Evolutionary conservation across 2,329 filamentous ascomycete species (phyloP).

Genomic region (Endoconidiophora laricicola): DNA sequence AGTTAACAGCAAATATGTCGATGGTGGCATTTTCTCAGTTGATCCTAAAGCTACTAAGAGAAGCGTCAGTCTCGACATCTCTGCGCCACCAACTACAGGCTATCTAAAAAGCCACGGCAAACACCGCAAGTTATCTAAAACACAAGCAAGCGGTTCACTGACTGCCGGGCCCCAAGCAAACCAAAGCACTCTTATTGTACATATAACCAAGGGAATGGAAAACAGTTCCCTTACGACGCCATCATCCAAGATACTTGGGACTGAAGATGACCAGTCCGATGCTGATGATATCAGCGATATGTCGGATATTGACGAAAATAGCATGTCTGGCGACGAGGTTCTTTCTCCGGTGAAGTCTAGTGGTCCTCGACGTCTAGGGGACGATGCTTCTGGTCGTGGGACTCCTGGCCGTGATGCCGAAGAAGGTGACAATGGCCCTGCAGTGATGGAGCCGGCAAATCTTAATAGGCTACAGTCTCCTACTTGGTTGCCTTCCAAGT

Average conservation of each 20-base stretch:
- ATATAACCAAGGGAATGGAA: slow-evolving; percentile 22
- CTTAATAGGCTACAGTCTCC: slow-evolving; percentile 30
- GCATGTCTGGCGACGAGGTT: slow-evolving; percentile 32
- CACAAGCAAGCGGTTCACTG: not conserved
- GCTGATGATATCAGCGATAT: slow-evolving; percentile 33
- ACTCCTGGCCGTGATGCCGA: slow-evolving; percentile 34
- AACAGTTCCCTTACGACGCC: slow-evolving; percentile 23
- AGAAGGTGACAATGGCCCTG: slow-evolving; percentile 28
- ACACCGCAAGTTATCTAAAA: slow-evolving; percentile 16
- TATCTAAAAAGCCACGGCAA: slow-evolving; percentile 33
- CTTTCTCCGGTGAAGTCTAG: slow-evolving; percentile 32
- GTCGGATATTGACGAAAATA: slow-evolving; percentile 40
- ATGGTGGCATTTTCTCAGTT: slow-evolving; percentile 37
- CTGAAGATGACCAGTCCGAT: slow-evolving; percentile 22
- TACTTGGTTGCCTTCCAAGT: slow-evolving; percentile 34
- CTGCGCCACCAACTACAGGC: slow-evolving; percentile 28
- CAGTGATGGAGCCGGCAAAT: slow-evolving; percentile 29
- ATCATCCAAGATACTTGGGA: slow-evolving; percentile 22
- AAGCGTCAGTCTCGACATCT: slow-evolving; percentile 18
- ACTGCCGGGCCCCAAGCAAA: not conserved
- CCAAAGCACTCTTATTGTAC: slow-evolving; percentile 21
- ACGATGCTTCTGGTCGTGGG: slow-evolving; percentile 35
- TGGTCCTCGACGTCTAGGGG: slow-evolving; percentile 23
- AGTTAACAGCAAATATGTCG: slow-evolving; percentile 42
- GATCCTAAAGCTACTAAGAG: slow-evolving; percentile 20